Evolutionary conservation across 2,329 filamentous ascomycete species (phyloP).

Genomic region (Cladosporium sp.): DNA sequence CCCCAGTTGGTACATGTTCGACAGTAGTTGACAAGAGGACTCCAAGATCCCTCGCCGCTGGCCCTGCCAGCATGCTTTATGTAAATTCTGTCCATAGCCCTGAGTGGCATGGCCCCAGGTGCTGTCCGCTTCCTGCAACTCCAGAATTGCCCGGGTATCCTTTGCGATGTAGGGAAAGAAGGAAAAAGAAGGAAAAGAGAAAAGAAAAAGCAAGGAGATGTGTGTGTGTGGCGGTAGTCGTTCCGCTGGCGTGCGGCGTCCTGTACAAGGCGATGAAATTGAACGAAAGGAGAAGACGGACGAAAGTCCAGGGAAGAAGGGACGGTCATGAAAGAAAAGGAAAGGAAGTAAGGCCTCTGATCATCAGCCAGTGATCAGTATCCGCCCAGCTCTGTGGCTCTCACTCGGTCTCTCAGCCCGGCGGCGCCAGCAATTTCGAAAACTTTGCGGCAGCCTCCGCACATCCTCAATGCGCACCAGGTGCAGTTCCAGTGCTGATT

Average conservation of each 20-base stretch:
- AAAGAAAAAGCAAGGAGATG: neutral
- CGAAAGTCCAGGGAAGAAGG: neutral
- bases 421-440: conserved; percentile 27
- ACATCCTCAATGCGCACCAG: conserved; percentile 37
- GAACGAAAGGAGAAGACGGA: neutral
- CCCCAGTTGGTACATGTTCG: neutral
- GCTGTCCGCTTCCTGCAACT: neutral
- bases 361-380: neutral
- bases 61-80: conserved; percentile 10
- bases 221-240: neutral
- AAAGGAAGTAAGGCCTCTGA: neutral
- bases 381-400: conserved; percentile 21
- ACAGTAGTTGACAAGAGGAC: neutral
- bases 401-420: conserved; percentile 28
- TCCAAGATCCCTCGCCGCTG: neutral
- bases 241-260: neutral
- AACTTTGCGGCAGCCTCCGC: conserved; percentile 29
- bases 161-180: neutral
- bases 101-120: neutral
- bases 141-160: conserved; percentile 4
- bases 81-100: neutral
- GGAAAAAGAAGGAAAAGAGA: neutral
- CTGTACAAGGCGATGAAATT: neutral
- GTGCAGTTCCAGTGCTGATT: conserved; percentile 34
- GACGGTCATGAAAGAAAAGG: neutral